These are phyloP conservation scores for Sporothrix inflata DNA, from an alignment of 2,329 filamentous ascomycete genomes.

Conservation along the genomic window DNA sequence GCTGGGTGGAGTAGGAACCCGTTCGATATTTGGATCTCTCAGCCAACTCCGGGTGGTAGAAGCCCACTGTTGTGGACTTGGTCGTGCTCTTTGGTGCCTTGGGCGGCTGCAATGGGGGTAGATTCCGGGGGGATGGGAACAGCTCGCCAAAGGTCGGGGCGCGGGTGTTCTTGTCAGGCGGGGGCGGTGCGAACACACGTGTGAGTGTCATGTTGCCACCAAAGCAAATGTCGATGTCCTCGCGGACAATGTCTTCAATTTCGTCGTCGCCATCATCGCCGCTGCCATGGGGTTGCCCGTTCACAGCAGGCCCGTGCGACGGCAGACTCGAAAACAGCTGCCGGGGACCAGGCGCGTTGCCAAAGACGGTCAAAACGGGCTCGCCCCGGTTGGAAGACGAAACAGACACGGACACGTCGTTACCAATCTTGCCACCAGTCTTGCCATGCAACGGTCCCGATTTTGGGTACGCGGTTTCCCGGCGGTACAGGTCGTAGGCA, in stretches of 20 bases:
- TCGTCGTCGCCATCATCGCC: conserved; percentile 41
- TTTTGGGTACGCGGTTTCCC: conserved; percentile 59
- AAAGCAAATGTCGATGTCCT: conserved; percentile 31
- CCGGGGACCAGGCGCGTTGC: conserved; percentile 71
- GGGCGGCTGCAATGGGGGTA: conserved; percentile 70
- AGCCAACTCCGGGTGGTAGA: conserved; percentile 45
- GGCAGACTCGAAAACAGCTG: conserved; percentile 88
- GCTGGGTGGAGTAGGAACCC: conserved; percentile 68
- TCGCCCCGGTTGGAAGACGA: conserved; percentile 46
- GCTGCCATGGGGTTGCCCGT: conserved; percentile 32
- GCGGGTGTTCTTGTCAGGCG: conserved; percentile 53
- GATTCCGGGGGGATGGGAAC: conserved; percentile 68
- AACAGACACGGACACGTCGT: not conserved
- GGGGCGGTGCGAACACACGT: conserved; percentile 59
- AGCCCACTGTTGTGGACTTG: conserved; percentile 54
- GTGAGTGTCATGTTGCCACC: conserved; percentile 62
- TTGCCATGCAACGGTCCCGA: conserved; percentile 38
- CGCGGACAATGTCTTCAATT: conserved; percentile 58
- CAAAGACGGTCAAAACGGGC: conserved; percentile 73
- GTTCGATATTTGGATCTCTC: conserved; percentile 58
- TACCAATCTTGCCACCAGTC: conserved; percentile 10
- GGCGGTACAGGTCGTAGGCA: conserved; percentile 64
- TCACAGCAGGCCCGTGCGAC: conserved; percentile 45
- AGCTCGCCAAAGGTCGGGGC: conserved; percentile 71
- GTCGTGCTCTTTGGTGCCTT: conserved; percentile 71